Evolutionary conservation across 2,329 filamentous ascomycete genomes (phyloP), one percentile per base, ranked within the genome.

Genomic region (Triangularia setosa): DNA sequence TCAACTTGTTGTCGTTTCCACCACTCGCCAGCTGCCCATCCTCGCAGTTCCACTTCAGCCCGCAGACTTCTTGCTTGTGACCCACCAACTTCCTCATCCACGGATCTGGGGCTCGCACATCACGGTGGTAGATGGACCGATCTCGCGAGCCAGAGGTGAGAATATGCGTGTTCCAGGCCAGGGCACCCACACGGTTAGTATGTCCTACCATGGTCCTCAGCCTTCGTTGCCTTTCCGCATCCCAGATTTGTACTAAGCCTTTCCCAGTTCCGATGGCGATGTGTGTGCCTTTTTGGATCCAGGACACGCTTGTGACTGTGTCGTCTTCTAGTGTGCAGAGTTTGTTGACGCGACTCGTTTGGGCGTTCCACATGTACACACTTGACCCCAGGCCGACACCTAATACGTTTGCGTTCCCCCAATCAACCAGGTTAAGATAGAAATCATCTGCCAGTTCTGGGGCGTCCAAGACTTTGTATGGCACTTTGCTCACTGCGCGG

Each of bases 111-210:
- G 91, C 91, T 64, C 95, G 89, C 25, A 99, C 95, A 76, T 99
- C 95, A 64, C 95, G 91, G 75, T 99, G 95, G 72, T 95, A 96
- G 66, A 99, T 99, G 11, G 92, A 81, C 33, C 95, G 90, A 79
- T 99, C 95, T 59, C 95, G 86, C 27, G 94, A 98, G 23, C 95
- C 95, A 2, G 95, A 98, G 0, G 93, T 96, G 23, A 99, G 86
- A 62, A 99, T 97, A 74, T 99, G 95, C 60, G 95, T 93, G 73
- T 99, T 99, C 95, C 95, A 99, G 0, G 95, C 95, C 66, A 99
- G 81, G 28, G 94, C 93, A 24, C 95, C 95, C 44, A 99, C 95
- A 65, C 95, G 88, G 65, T 90, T 92, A 0, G 93, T 95, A 76
- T 99, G 95, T 1, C 95, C 95, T 6, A 92, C 97, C 95, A 99